These are phyloP conservation scores for Coelastrella sp. DNA, from an alignment of 139 green algal genomes.

Conservation along the genomic window DNA sequence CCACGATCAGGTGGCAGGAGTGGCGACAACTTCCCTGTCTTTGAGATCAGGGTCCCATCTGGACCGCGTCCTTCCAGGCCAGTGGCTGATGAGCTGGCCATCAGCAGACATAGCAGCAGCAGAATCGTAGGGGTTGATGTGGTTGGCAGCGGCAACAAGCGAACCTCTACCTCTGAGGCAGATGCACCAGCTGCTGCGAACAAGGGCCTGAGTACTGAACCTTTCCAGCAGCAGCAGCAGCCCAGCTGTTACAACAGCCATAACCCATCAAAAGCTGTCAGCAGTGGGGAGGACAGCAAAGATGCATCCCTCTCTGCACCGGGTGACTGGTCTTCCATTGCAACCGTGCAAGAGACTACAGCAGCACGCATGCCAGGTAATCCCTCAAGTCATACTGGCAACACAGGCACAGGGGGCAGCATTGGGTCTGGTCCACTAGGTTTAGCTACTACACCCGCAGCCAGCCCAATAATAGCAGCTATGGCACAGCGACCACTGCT, in stretches of 20 bases:
- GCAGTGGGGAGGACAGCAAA: not conserved
- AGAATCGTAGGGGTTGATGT: not conserved
- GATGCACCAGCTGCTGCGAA: not conserved
- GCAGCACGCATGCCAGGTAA: not conserved
- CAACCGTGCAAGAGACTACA: not conserved
- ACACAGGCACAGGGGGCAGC: not conserved
- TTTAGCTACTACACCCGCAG: not conserved
- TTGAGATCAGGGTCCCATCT: slow-evolving; percentile 42
- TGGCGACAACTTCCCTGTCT: slow-evolving; percentile 36
- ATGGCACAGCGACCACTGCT: slow-evolving; percentile 18
- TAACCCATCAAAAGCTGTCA: not conserved
- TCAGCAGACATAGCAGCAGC: slow-evolving; percentile 18
- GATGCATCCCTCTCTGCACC: not conserved
- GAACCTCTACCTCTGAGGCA: not conserved
- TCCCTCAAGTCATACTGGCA: not conserved
- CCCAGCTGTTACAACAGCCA: not conserved
- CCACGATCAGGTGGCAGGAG: slow-evolving; percentile 2
- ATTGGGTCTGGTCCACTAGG: not conserved
- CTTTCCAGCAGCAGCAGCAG: not conserved
- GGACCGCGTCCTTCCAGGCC: not conserved
- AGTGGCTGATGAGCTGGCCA: not conserved
- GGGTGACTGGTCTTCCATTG: not conserved
- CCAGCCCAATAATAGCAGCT: slow-evolving; percentile 28
- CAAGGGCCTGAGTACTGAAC: not conserved
- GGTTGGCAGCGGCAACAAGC: not conserved